Conservation (phyloP, 2,329 filamentous ascomycete genomes). For the Endoconidiophora laricicola region DNA sequence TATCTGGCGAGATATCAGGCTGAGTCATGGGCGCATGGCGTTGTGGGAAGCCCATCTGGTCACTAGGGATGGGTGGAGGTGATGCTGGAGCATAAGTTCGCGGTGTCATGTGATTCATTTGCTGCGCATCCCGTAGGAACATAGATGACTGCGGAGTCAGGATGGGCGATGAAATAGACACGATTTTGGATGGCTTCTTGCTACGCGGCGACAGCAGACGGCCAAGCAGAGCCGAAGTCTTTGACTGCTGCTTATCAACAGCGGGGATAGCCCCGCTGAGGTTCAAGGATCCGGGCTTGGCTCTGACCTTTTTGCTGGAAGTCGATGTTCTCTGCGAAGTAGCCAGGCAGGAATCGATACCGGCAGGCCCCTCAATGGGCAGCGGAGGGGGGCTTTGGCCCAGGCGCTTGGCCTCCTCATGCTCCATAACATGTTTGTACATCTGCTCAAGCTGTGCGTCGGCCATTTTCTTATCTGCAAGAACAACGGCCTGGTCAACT, state of each 20-base stretch:
- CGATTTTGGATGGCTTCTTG: conserved; percentile 26
- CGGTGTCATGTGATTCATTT: conserved; percentile 40
- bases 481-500: conserved; percentile 63
- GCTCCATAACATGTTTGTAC: conserved; percentile 83
- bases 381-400: conserved; percentile 23
- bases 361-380: conserved; percentile 1
- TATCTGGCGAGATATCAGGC: conserved; percentile 30
- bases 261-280: conserved; percentile 24
- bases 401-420: conserved; percentile 52
- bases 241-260: conserved; percentile 34
- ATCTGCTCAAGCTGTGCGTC: conserved; percentile 76
- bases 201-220: conserved; percentile 43
- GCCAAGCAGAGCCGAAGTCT: conserved; percentile 37
- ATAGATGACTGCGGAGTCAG: conserved; percentile 45
- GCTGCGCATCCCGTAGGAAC: conserved; percentile 39
- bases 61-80: conserved; percentile 29
- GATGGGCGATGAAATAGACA: conserved; percentile 48
- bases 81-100: conserved; percentile 40
- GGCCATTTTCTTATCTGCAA: conserved; percentile 55
- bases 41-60: conserved; percentile 19
- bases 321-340: neutral
- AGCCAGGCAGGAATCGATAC: neutral
- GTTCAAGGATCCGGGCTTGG: conserved; percentile 34
- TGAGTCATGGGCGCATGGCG: conserved; percentile 18
- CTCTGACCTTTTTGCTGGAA: conserved; percentile 27